phyloP scores from a whole-genome alignment of 2,329 filamentous ascomycete species.

The Bisporella sp. region DNA sequence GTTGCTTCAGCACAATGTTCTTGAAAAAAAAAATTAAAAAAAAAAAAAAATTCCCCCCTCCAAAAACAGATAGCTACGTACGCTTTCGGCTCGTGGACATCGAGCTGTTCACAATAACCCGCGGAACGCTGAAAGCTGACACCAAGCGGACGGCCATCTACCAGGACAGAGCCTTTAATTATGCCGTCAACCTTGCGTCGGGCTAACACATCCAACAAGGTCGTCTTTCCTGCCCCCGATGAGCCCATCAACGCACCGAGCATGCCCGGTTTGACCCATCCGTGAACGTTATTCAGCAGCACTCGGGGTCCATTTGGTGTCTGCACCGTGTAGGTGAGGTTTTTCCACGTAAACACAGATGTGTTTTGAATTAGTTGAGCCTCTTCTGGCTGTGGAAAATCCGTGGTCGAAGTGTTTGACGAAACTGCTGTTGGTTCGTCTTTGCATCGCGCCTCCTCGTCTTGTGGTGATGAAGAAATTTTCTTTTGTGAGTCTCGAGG shows the following conservation, averaged over 20 bases:
- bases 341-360: constrained; percentile 55
- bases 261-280: constrained; percentile 67
- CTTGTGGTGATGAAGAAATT: constrained; percentile 27
- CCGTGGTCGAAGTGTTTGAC: not conserved
- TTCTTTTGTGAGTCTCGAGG: constrained; percentile 47
- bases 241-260: constrained; percentile 55
- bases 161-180: constrained; percentile 61
- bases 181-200: constrained; percentile 78
- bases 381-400: not conserved
- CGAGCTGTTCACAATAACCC: constrained; percentile 55
- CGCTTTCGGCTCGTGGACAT: constrained; percentile 61
- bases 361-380: not conserved
- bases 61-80: too few species aligned
- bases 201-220: constrained; percentile 71
- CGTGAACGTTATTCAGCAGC: constrained; percentile 71
- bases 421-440: not conserved
- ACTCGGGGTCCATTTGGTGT: constrained; percentile 52
- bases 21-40: too few species aligned
- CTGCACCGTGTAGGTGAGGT: constrained; percentile 60
- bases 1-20: too few species aligned
- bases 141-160: constrained; percentile 58
- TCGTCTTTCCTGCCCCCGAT: constrained; percentile 76
- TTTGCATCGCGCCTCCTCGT: constrained; percentile 38
- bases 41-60: too few species aligned
- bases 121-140: constrained; percentile 82